Base-by-base conservation (phyloP, 2,329 filamentous ascomycete genomes). In the Apiospora kogelbergensis region DNA sequence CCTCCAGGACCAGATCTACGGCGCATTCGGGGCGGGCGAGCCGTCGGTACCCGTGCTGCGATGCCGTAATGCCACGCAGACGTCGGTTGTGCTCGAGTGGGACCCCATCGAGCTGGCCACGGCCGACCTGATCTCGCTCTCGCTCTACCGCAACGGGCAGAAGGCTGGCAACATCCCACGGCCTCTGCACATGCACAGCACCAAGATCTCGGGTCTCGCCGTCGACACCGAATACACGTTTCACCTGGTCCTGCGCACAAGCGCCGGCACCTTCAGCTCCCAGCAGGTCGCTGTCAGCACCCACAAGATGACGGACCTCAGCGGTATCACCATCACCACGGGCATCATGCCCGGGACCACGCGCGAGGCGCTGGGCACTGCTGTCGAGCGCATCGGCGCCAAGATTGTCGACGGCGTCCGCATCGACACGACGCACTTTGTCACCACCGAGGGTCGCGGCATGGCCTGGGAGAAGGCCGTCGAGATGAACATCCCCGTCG, bases 361-460 rank as follows among this genome's bases (percentile, higher is more conserved):
- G 68, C 90, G 89, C 77, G 93, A 97, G 73, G 90, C 87, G 71
- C 86, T 99, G 24, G 85, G 87, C 63, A 86, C 86, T 63, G 93
- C 95, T 1, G 89, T 98, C 44, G 91, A 96, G 76, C 88, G 94
- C 73, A 97, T 99, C 74, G 96, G 96, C 65, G 96, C 94, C 71
- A 97, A 96, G 84, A 85, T 98, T 72, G 92, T 94, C 69, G 95
- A 98, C 74, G 88, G 88, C 15, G 94, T 98, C 66, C 89, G 95
- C 76, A 98, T 99, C 77, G 96, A 99, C 79, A 99, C 96, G 0
- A 99, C 96, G 20, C 96, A 99, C 81, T 99, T 99, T 79, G 94
- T 99, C 70, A 98, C 95, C 72, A 97, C 94, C 11, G 96, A 99
- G 80, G 95, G 95, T 40, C 86, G 95, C 68, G 96, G 96, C 41